Conservation (phyloP, 176 grass and related monocot genomes). For the Chrysopogon serrulatus region DNA sequence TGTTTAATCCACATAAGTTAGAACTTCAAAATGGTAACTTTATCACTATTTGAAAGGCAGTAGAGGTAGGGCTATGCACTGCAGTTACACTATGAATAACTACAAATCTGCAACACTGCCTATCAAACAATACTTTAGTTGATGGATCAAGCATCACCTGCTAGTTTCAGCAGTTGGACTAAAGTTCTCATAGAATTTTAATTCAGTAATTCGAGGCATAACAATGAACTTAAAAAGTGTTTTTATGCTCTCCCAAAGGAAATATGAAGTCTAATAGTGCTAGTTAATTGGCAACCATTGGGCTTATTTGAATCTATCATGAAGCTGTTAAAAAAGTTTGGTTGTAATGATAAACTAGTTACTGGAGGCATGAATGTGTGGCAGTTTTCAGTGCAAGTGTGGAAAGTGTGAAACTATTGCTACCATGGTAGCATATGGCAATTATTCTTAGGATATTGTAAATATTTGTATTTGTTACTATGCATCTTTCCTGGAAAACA, state of each 20-base stretch:
- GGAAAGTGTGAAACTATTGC: slow-evolving; percentile 2
- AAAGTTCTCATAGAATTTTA: slow-evolving; percentile 1
- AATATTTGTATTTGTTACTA: neutral
- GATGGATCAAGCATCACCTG: neutral
- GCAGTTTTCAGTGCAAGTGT: neutral
- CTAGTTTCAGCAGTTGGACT: neutral
- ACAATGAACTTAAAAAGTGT: neutral
- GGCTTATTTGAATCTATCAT: neutral
- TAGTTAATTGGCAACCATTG: neutral
- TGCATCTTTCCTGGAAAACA: slow-evolving; percentile 6
- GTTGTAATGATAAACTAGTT: neutral
- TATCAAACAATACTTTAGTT: neutral
- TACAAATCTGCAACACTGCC: neutral
- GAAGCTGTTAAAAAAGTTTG: neutral
- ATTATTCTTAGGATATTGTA: neutral
- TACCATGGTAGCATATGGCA: neutral
- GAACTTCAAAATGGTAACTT: neutral
- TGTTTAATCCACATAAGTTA: neutral
- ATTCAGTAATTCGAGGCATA: neutral
- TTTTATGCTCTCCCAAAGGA: neutral
- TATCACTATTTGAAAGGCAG: neutral
- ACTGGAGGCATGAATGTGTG: neutral
- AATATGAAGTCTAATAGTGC: neutral
- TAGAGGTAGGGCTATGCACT: neutral
- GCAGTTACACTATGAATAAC: neutral